Evolutionary conservation across 306 rosid genomes (phyloP), one percentile per base, ranked within the genome.

Genomic region (Inga leiocalycina): DNA sequence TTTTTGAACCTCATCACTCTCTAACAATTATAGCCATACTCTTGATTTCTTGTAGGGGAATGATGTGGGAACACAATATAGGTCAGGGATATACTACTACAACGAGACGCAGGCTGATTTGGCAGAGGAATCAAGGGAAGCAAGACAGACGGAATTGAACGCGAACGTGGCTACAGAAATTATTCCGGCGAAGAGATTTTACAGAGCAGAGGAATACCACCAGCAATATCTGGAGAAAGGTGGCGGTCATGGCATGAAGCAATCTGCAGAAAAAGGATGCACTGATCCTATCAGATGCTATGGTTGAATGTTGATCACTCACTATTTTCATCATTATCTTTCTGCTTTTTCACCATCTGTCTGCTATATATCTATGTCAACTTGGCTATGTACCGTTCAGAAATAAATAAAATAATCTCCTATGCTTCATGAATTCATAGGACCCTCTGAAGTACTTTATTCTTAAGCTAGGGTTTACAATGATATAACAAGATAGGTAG

Each of bases 191-290:
- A 93, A 91, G 90, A 91, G 90, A 71, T 95, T 93, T 56, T 95
- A 92, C 87, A 84, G 86, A 74, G 99, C 99, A 16, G 98, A 93
- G 89, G 99, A 95, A 79, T 93, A 95, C 72, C 99, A 95, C 83
- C 98, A 93, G 85, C 99, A 95, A 48, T 95, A 95, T 86, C 90
- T 95, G 76, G 93, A 90, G 84, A 93, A 92, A 57, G 99, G 99
- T 44, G 99, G 97, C 16, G 77, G 94, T 46, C 8, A 51, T 35
- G 92, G 96, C 74, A 37, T 1, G 34, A 87, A 87, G 57, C 98
- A 93, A 52, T 93, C 94, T 69, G 89, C 98, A 12, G 81, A 49
- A 78, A 95, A 93, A 75, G 98, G 98, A 2, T 95, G 99, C 90
- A 91, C 44, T 39, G 98, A 93, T 64, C 93, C 93, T 62, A 91